These are phyloP conservation scores for Hansenula lynferdii DNA, from an alignment of 1,139 yeast genomes.

Conservation along the genomic window DNA sequence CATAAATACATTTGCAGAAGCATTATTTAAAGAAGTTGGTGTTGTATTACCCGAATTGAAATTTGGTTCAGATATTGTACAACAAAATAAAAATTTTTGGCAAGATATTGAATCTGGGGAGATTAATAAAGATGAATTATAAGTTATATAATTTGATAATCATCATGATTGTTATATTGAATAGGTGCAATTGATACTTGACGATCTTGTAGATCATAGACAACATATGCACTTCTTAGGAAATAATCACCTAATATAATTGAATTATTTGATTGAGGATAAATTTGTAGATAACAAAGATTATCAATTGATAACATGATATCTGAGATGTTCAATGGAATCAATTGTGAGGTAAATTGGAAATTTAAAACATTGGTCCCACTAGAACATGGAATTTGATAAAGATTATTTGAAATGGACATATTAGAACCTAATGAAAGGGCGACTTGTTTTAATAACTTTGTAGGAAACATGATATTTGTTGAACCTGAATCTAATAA, in stretches of 20 bases:
- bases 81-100: constrained; percentile 38
- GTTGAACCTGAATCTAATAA: constrained; percentile 64
- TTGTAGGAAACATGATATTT: neutral
- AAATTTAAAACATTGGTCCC: no score
- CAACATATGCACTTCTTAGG: constrained; percentile 69
- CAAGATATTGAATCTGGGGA: constrained; percentile 10
- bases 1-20: constrained; percentile 75
- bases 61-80: constrained; percentile 39
- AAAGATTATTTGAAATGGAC: no score
- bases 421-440: no score
- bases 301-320: neutral
- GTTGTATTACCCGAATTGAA: constrained; percentile 51
- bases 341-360: neutral
- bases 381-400: no score
- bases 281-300: no score
- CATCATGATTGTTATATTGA: no score
- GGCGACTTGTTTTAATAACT: no score
- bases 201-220: constrained; percentile 64
- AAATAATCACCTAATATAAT: constrained; percentile 70
- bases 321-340: neutral
- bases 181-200: constrained; percentile 70
- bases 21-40: constrained; percentile 62
- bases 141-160: no score
- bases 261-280: no score
- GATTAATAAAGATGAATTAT: no score